phyloP scores from a whole-genome alignment of 192 early-diverging fungal species.

The Pilaira anomala region DNA sequence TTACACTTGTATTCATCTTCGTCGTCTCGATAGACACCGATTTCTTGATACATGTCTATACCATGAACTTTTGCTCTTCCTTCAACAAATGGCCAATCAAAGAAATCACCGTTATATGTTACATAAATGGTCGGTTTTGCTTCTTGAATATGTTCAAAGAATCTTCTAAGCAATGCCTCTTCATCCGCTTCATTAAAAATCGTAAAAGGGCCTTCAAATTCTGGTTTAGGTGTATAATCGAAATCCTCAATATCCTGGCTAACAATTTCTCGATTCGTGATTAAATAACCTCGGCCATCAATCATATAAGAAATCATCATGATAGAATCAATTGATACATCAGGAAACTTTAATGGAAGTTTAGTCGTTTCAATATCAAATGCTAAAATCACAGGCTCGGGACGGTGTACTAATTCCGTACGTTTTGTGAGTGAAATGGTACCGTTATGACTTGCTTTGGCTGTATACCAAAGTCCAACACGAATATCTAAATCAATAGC shows the following conservation, averaged over 20 bases:
- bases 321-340: slow-evolving; percentile 81
- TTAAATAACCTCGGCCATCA: slow-evolving; percentile 95
- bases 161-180: slow-evolving; percentile 71
- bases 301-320: slow-evolving; percentile 99
- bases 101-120: slow-evolving; percentile 99
- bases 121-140: slow-evolving; percentile 84
- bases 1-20: slow-evolving; percentile 85
- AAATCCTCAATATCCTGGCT: slow-evolving; percentile 95
- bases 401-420: slow-evolving; percentile 85
- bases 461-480: slow-evolving; percentile 94
- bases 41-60: slow-evolving; percentile 85
- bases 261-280: slow-evolving; percentile 96
- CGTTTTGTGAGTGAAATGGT: slow-evolving; percentile 60
- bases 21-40: slow-evolving; percentile 79
- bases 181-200: slow-evolving; percentile 96
- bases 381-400: slow-evolving; percentile 90
- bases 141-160: slow-evolving; percentile 88
- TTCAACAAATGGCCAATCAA: slow-evolving; percentile 98
- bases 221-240: slow-evolving; percentile 95
- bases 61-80: slow-evolving; percentile 76
- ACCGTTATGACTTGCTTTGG: slow-evolving; percentile 56
- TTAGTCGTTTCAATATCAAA: slow-evolving; percentile 99
- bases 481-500: slow-evolving; percentile 94
- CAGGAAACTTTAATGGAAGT: slow-evolving; percentile 96
- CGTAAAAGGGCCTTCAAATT: slow-evolving; percentile 91